Conservation (phyloP, 2,329 filamentous ascomycete species). For the Alternaria gaisen region DNA sequence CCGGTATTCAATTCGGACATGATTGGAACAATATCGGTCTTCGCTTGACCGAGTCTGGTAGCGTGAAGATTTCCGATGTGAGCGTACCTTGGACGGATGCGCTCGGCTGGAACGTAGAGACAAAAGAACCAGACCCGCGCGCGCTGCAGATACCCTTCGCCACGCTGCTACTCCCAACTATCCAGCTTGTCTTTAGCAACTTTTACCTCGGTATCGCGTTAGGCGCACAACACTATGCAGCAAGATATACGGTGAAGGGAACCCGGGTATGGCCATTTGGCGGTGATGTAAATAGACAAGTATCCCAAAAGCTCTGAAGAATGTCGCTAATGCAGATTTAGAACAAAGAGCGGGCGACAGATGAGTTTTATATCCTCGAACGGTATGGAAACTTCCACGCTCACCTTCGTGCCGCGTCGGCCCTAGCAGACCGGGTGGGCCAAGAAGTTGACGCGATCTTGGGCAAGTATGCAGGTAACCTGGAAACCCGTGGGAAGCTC, state of each 20-base stretch:
- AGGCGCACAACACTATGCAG: conserved; percentile 65
- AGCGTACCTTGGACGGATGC: conserved; percentile 67
- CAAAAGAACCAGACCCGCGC: conserved; percentile 61
- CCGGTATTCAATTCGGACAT: conserved; percentile 65
- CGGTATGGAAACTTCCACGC: conserved; percentile 72
- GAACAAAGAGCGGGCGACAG: conserved; percentile 65
- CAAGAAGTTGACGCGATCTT: conserved; percentile 60
- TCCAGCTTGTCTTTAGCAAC: conserved; percentile 72
- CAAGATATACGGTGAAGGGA: conserved; percentile 64
- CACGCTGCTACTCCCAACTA: conserved; percentile 67
- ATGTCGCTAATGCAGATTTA: conserved; percentile 13
- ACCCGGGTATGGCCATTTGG: conserved; percentile 72
- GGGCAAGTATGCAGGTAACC: conserved; percentile 45
- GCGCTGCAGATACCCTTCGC: conserved; percentile 64
- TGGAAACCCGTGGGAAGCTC: conserved; percentile 54
- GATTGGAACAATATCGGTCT: conserved; percentile 73
- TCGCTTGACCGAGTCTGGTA: conserved; percentile 70
- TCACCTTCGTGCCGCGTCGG: conserved; percentile 67
- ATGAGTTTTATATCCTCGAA: conserved; percentile 72
- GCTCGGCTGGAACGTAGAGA: conserved; percentile 65
- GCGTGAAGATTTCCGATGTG: conserved; percentile 68
- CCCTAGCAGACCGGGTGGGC: conserved; percentile 66
- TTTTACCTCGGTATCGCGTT: conserved; percentile 71
- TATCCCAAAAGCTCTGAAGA: too few species aligned
- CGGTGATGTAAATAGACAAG: conserved; percentile 55